Evolutionary conservation across 768 basidiomycete species (phyloP), one percentile per base, ranked within the genome.

Genomic region (Naganishia kalamii): DNA sequence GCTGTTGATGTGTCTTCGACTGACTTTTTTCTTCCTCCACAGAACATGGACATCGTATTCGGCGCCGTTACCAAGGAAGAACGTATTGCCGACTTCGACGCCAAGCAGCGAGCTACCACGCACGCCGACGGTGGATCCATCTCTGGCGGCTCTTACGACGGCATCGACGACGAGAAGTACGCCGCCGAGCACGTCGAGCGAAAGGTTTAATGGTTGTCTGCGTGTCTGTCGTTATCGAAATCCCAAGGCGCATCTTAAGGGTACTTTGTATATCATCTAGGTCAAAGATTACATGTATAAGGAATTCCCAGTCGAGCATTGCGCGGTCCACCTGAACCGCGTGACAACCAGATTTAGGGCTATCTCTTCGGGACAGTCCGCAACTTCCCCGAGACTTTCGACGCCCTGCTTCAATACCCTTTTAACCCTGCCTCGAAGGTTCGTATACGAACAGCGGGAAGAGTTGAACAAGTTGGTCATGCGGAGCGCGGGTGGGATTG

Each of bases 31-130:
- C 47, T 8, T 48, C 37, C 37, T 48, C 25, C 8, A 7, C 37
- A 40, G 8, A 40, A 17, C 19, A 72, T 76, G 69, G 73, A 70
- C 54, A 60, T 74, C 51, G 60, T 75, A 54, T 75, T 75, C 47
- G 74, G 74, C 7, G 41, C 70, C 15, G 65, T 71, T 51, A 71
- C 70, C 30, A 70, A 71, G 54, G 74, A 75, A 47, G 65, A 73
- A 52, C 68, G 74, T 47, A 65, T 72, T 35, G 68, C 62, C n/a
- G 74, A 69, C 32, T 70, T 73, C 37, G 68, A 69, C 29, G 61
- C 54, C 37, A 57, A 57, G 54, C 1, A 51, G 25, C 37, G 51
- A 23, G 49, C 44, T n/a, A 27, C 51, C 21, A 44, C 41, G 29
- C 43, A 17, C 37, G 50, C 21, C 51, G 60, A 50, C 25, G 61